A percentile compares a stretch with the other conserved stretches of the same genome.
phyloP scores from a whole-genome alignment of 2,329 filamentous ascomycete species.

The Epicoccum sorghinum region DNA sequence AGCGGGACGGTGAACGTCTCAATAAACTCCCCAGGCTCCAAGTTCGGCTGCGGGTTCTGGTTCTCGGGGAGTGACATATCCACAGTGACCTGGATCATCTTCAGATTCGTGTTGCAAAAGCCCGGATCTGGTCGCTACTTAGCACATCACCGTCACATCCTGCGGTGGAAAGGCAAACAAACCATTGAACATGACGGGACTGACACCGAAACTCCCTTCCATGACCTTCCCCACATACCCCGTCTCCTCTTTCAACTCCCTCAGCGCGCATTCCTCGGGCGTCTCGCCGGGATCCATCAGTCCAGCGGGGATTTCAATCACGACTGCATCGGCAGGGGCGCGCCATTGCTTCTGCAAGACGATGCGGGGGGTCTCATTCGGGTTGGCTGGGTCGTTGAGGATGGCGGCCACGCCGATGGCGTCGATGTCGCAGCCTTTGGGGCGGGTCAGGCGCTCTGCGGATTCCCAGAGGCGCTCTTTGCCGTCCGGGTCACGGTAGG shows the following conservation, averaged over 20 bases:
- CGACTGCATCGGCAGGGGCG: conserved; percentile 64
- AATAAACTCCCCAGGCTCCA: conserved; percentile 84
- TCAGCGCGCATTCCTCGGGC: conserved; percentile 62
- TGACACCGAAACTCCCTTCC: conserved; percentile 44
- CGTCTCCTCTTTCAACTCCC: conserved; percentile 69
- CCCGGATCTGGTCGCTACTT: conserved; percentile 41
- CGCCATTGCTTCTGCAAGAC: conserved; percentile 61
- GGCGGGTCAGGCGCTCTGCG: conserved; percentile 72
- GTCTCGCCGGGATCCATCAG: conserved; percentile 66
- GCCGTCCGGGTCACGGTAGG: conserved; percentile 68
- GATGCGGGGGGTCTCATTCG: conserved; percentile 40
- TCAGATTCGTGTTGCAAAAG: conserved; percentile 53
- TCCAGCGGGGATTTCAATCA: conserved; percentile 68
- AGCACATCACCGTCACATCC: background rate
- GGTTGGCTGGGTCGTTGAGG: conserved; percentile 50
- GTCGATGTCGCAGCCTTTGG: conserved; percentile 67
- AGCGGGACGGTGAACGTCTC: conserved; percentile 76
- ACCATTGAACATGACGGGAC: conserved; percentile 54
- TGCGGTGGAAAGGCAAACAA: no score
- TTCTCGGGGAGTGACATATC: conserved; percentile 74
- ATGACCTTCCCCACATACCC: conserved; percentile 62
- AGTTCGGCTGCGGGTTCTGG: conserved; percentile 67
- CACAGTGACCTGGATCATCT: conserved; percentile 74
- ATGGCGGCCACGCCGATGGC: conserved; percentile 77
- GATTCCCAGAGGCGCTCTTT: conserved; percentile 71